Evolutionary conservation across 371 early-diverging fungal genomes (phyloP).

Genomic region (Mycotypha africana): DNA sequence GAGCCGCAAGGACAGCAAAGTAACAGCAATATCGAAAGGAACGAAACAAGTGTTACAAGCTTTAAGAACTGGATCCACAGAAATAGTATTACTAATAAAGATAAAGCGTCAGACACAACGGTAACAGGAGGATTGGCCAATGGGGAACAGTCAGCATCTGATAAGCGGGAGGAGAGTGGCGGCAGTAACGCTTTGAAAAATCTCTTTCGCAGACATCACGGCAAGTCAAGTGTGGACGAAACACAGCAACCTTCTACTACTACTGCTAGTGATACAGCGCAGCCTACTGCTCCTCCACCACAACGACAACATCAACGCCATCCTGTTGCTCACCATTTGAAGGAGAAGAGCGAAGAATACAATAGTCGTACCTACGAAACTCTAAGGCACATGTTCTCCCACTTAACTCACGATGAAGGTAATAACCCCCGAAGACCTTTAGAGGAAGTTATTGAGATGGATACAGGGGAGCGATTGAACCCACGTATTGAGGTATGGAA

Average conservation of each 20-base stretch:
- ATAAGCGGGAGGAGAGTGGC: neutral
- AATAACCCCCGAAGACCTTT: too few species aligned
- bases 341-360: neutral
- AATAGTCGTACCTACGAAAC: neutral
- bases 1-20: too few species aligned
- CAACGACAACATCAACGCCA: neutral
- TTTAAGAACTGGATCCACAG: conserved; percentile 25
- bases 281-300: neutral
- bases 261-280: neutral
- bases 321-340: too few species aligned
- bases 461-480: neutral
- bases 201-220: conserved; percentile 24
- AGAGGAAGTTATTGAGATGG: conserved; percentile 6
- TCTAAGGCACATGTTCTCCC: conserved; percentile 2
- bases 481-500: conserved; percentile 42
- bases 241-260: neutral
- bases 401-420: neutral
- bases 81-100: conserved; percentile 9
- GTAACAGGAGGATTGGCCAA: neutral
- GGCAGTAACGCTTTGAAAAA: conserved; percentile 18
- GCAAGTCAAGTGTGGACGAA: conserved; percentile 3
- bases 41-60: conserved; percentile 37
- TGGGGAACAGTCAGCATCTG: neutral
- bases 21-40: conserved; percentile 20
- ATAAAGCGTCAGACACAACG: neutral